These are phyloP conservation scores for Elsinoe australis DNA, from an alignment of 2,329 filamentous ascomycete genomes.

Conservation along the genomic window DNA sequence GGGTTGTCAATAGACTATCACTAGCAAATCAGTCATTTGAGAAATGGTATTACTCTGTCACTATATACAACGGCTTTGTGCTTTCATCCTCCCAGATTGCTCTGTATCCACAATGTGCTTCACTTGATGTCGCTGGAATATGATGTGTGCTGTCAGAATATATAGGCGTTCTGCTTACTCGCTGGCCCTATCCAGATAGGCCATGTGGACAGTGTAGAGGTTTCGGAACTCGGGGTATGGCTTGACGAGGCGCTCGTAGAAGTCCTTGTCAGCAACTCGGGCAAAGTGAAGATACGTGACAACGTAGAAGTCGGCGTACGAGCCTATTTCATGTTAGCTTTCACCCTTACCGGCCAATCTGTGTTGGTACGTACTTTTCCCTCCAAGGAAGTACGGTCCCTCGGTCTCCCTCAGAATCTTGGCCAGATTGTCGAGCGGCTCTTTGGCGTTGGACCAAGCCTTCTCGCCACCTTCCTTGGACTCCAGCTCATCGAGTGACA, in stretches of 20 bases:
- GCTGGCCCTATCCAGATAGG: conserved; percentile 6
- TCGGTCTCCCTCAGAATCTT: conserved; percentile 48
- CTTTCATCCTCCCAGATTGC: no score
- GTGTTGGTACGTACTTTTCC: conserved; percentile 27
- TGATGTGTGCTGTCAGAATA: no score
- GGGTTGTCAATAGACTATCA: background rate
- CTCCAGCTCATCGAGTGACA: conserved; percentile 45
- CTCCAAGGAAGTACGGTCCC: conserved; percentile 56
- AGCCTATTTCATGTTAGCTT: background rate
- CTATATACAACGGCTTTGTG: background rate
- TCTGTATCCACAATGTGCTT: no score
- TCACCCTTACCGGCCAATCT: background rate
- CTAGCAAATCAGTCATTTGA: background rate
- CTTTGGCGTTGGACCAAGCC: conserved; percentile 43
- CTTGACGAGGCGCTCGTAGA: conserved; percentile 9
- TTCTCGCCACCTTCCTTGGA: conserved; percentile 39
- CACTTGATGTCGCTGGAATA: no score
- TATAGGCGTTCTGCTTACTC: background rate
- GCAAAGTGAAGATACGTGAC: conserved; percentile 4
- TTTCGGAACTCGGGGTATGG: background rate
- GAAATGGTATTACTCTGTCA: background rate
- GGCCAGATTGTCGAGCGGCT: conserved; percentile 31
- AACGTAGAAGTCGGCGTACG: conserved; percentile 6
- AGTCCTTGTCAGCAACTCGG: background rate
- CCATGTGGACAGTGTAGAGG: background rate